Conservation (phyloP, 2,329 filamentous ascomycete species). For the Curvularia verruculosa region DNA sequence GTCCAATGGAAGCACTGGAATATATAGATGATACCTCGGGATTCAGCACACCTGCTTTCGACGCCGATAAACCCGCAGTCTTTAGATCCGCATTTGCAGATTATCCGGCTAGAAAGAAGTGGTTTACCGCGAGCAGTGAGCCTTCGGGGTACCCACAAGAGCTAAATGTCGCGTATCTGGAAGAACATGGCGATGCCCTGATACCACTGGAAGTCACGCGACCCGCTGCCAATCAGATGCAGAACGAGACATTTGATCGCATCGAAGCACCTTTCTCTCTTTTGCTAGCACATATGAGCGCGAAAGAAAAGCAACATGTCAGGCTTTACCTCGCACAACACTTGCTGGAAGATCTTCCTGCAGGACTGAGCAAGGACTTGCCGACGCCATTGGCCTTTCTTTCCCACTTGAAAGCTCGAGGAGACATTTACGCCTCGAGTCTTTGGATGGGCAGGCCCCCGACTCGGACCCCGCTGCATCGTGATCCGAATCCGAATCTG, state of each 20-base stretch:
- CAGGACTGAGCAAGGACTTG: conserved; percentile 66
- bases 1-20: conserved; percentile 7
- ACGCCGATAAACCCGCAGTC: conserved; percentile 27
- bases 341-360: conserved; percentile 71
- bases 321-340: conserved; percentile 88
- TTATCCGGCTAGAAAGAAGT: conserved; percentile 40
- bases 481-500: conserved; percentile 92
- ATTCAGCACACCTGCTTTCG: conserved; percentile 22
- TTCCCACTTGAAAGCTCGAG: conserved; percentile 63
- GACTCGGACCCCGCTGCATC: conserved; percentile 88
- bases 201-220: conserved; percentile 66
- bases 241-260: conserved; percentile 59
- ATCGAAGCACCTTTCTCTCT: conserved; percentile 68
- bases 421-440: conserved; percentile 85
- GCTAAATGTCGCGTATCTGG: conserved; percentile 35
- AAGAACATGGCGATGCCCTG: conserved; percentile 54
- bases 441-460: conserved; percentile 88
- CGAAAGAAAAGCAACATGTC: conserved; percentile 36
- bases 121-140: conserved; percentile 28
- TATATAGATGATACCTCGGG: conserved; percentile 8
- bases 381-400: conserved; percentile 69
- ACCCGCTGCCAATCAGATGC: conserved; percentile 5
- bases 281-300: conserved; percentile 62
- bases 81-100: conserved; percentile 29
- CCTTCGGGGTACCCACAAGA: conserved; percentile 13